phyloP scores from a whole-genome alignment of 2,329 filamentous ascomycete species.

The Trichoderma aggressivum region DNA sequence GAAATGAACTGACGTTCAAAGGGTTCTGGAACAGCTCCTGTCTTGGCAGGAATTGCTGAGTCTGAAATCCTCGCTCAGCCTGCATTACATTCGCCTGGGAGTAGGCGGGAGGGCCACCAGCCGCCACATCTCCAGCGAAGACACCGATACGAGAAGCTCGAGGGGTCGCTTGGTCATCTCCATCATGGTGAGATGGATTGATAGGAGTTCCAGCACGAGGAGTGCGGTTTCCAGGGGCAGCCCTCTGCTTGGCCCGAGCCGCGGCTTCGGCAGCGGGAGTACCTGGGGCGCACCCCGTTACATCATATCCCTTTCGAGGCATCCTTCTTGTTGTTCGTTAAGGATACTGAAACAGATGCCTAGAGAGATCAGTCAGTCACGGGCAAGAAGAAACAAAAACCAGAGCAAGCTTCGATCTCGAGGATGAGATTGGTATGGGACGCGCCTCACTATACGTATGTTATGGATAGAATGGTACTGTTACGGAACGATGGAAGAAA shows the following conservation, averaged over 20 bases:
- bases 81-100: neutral
- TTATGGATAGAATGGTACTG: neutral
- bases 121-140: neutral
- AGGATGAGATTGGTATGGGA: neutral
- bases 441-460: neutral
- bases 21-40: constrained; percentile 14
- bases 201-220: constrained; percentile 13
- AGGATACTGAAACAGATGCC: neutral
- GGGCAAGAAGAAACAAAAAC: neutral
- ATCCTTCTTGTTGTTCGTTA: neutral
- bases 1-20: constrained; percentile 5
- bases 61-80: neutral
- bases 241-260: constrained; percentile 6
- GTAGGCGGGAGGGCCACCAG: neutral
- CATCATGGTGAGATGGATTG: neutral
- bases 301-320: constrained; percentile 15
- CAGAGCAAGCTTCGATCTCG: neutral
- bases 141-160: constrained; percentile 1
- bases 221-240: neutral
- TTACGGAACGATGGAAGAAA: neutral
- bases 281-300: neutral
- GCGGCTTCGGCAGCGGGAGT: constrained; percentile 8
- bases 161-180: constrained; percentile 13
- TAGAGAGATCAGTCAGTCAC: neutral
- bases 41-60: neutral